These are phyloP conservation scores for Caryopteris hybrid DNA, from an alignment of 305 asterid genomes.

Conservation along the genomic window DNA sequence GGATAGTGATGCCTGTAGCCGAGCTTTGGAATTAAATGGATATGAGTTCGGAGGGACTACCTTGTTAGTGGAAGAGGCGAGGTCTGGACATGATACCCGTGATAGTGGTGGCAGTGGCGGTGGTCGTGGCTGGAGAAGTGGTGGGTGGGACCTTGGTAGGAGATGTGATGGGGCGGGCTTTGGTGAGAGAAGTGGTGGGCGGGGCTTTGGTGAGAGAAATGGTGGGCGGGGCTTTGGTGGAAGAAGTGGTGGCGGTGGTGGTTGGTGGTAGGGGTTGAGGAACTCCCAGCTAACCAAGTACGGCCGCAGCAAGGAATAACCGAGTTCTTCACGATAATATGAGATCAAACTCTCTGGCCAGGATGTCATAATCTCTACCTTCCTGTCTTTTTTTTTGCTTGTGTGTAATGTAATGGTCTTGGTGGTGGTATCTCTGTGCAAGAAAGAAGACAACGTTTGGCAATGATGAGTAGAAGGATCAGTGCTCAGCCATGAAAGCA, in stretches of 20 bases:
- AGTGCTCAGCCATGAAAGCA: too few relatives aligned
- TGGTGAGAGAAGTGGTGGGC: slow-evolving; percentile 30
- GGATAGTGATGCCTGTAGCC: slow-evolving; percentile 25
- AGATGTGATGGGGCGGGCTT: slow-evolving; percentile 3
- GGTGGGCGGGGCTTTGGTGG: slow-evolving; percentile 28
- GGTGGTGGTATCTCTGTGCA: too few relatives aligned
- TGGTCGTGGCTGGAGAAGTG: slow-evolving; percentile 26
- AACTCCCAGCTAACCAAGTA: slow-evolving; percentile 31
- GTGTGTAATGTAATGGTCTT: too few relatives aligned
- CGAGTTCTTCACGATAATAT: background rate
- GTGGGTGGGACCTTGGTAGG: slow-evolving; percentile 23
- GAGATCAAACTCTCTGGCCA: too few relatives aligned
- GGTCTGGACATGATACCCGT: slow-evolving; percentile 38
- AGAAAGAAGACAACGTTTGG: too few relatives aligned
- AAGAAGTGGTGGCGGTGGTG: slow-evolving; percentile 28
- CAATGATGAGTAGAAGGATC: too few relatives aligned
- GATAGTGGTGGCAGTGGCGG: slow-evolving; percentile 38
- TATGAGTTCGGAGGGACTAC: slow-evolving; percentile 23
- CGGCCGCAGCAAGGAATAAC: slow-evolving; percentile 23
- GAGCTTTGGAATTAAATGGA: slow-evolving; percentile 14
- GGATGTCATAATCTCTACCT: too few relatives aligned
- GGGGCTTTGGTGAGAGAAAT: slow-evolving; percentile 23
- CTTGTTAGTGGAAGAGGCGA: slow-evolving; percentile 58
- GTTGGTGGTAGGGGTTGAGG: slow-evolving; percentile 41
- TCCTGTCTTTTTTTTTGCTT: too few relatives aligned